Percentiles rank a stretch among this genome's conserved stretches.
Evolutionary conservation across 495 filamentous ascomycete genomes (phyloP).

Genomic region (Sordaria brevicollis): DNA sequence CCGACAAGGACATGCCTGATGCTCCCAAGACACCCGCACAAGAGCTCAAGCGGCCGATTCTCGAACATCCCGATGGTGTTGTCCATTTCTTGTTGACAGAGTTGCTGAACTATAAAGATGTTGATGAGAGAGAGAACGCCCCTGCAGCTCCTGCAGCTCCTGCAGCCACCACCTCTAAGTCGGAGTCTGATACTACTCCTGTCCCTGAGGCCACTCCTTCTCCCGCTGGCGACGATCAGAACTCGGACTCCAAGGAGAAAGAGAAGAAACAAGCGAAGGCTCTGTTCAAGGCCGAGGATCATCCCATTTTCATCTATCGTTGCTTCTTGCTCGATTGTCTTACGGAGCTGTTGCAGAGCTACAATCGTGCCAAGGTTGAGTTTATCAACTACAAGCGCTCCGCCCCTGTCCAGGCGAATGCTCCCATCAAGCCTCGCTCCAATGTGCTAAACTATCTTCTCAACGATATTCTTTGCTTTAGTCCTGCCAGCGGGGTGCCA

Average conservation of each 20-base stretch:
- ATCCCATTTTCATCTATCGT: constrained; percentile 92
- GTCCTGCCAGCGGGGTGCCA: constrained; percentile 55
- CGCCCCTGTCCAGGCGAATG: constrained; percentile 64
- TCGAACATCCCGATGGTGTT: constrained; percentile 91
- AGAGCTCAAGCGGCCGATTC: constrained; percentile 72
- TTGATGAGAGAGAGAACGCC: constrained; percentile 62
- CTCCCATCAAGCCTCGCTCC: constrained; percentile 88
- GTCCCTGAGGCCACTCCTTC: constrained; percentile 15
- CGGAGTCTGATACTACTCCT: constrained; percentile 28
- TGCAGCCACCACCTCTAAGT: constrained; percentile 19
- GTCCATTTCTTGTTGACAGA: constrained; percentile 94
- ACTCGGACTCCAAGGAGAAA: constrained; percentile 25
- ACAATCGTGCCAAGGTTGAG: constrained; percentile 90
- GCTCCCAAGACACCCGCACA: constrained; percentile 45
- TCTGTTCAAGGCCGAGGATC: constrained; percentile 80
- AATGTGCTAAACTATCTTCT: constrained; percentile 89
- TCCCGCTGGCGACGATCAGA: constrained; percentile 12
- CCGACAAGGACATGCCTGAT: constrained; percentile 44
- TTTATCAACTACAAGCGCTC: constrained; percentile 97
- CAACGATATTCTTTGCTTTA: constrained; percentile 70
- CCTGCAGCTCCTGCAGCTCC: constrained; percentile 20
- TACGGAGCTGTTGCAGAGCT: constrained; percentile 83
- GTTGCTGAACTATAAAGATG: constrained; percentile 81
- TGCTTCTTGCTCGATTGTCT: constrained; percentile 93
- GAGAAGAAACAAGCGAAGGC: constrained; percentile 64